Evolutionary conservation across 768 basidiomycete species (phyloP), one percentile per base, ranked within the genome.

Genomic region (Collybia sp.): DNA sequence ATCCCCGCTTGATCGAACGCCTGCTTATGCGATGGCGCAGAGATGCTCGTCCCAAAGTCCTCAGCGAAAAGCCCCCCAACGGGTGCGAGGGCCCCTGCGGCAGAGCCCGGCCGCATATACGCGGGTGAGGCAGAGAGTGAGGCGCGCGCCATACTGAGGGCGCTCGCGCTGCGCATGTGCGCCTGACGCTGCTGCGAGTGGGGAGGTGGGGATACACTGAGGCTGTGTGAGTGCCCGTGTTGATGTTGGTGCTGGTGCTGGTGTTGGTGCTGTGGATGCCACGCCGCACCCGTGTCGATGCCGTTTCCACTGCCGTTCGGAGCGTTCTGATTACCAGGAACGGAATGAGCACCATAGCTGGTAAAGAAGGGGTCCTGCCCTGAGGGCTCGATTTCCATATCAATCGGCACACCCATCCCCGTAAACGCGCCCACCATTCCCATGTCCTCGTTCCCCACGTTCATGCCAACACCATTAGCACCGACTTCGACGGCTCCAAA

Each of bases 11-110:
- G 76, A 63, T 86, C 85, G 44, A 88, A 88, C 9, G 69, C 69
- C 40, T 76, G 75, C 61, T 84, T 81, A 56, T 84, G 82, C 34
- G 85, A 78, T 12, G 88, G 83, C 1, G 84, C 83, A 9, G 85
- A 84, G 44, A 82, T 65, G 18, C 80, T 76, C 0, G 74, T 66
- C 30, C 73, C 66, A 51, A 65, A 70, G 19, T 71, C 70, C 10
- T 75, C 64, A 20, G 54, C 69, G 41, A 48, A 54, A 49, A 53
- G 63, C 42, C 53, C 49, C 35, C 17, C 17, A 55, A 58, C 12
- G 63, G 64, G 19, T 66, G 59, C 15, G 63, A 62, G 20, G 60
- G 59, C 1, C 57, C 48, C 25, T 51, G 53, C 35, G 42, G 13
- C n/a, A 12, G 25, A 30, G 6, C 17, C 25, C 8, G 47, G 54